Evolutionary conservation across 371 early-diverging fungal genomes (phyloP).

Genomic region (Actinomortierella ambigua): DNA sequence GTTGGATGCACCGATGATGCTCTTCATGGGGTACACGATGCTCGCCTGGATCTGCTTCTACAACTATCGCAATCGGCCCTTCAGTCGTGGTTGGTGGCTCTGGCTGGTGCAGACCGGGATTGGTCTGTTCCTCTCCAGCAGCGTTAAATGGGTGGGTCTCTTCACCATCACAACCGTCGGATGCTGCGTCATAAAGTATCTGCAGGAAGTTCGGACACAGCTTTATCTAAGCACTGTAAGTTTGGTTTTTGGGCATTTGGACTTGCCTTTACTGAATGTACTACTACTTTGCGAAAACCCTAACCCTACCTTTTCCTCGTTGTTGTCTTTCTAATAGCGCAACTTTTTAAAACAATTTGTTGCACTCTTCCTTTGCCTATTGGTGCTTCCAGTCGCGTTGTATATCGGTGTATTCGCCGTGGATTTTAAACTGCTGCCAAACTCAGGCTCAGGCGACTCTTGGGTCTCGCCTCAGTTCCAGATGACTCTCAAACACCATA

Average conservation of each 20-base stretch:
- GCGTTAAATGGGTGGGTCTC: slow-evolving; percentile 99
- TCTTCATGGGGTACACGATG: slow-evolving; percentile 87
- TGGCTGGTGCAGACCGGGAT: slow-evolving; percentile 91
- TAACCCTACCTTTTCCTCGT: neutral
- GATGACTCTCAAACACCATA: slow-evolving; percentile 50
- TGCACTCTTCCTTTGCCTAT: slow-evolving; percentile 69
- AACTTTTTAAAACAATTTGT: slow-evolving; percentile 51
- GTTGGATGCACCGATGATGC: slow-evolving; percentile 96
- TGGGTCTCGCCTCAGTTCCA: slow-evolving; percentile 81
- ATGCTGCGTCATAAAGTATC: slow-evolving; percentile 26
- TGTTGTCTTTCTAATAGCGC: slow-evolving; percentile 11
- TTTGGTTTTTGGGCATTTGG: neutral
- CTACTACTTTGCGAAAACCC: neutral
- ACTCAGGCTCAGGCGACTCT: slow-evolving; percentile 79
- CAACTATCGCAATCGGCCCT: slow-evolving; percentile 75
- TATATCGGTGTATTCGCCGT: slow-evolving; percentile 81
- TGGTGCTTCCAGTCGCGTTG: slow-evolving; percentile 77
- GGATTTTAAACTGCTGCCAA: slow-evolving; percentile 74
- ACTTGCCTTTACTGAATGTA: neutral
- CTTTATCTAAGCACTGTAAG: slow-evolving; percentile 35
- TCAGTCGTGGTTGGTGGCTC: slow-evolving; percentile 83
- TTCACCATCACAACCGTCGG: slow-evolving; percentile 95
- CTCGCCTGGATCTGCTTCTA: slow-evolving; percentile 81
- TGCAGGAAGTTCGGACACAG: slow-evolving; percentile 26
- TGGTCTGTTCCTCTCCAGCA: slow-evolving; percentile 84